Evolutionary conservation across 2,329 filamentous ascomycete species (phyloP), one percentile per base, ranked within the genome.

Genomic region (Macrophomina pseudophaseolina): DNA sequence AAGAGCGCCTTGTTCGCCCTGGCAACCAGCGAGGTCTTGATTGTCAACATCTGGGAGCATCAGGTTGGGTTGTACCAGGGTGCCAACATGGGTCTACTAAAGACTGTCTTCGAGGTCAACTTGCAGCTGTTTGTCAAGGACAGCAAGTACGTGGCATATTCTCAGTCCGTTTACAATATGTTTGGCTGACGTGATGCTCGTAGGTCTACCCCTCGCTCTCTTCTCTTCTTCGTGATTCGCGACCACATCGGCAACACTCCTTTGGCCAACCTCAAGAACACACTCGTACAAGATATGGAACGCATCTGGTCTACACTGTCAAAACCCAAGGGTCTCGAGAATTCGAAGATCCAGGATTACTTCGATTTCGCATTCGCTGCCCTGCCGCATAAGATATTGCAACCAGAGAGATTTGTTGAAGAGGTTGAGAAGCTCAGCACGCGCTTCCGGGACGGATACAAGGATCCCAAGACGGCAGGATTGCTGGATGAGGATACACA

Each of bases 21-120:
- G 74, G 95, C 95, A 59, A 99, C 95, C 18, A 98, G 94, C 78
- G 95, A 99, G 82, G 94, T 99, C 63, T 85, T 99, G 72, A 96
- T 99, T 76, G 91, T 99, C 80, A 99, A 99, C 78, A 97, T 99
- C 71, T 99, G 95, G 95, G 95, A 99, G 81, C 94, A 97, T 79
- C 95, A 99, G 80, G 95, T 99, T 69, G 95, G 95, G 56, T 80
- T 99, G 78, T 99, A 99, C 78, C 94, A 99, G 81, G 95, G 95
- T 66, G 95, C 95, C 73, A 99, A 99, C 79, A 99, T 99, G 95
- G 95, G 95, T 8, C 81, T 99, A 74, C 84, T 99, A 74, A 99
- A 99, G 86, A 99, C 96, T 0, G 95, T 99, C 4, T 99, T 99
- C 73, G 95, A 99, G 82, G 95, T 99, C 79, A 99, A 99, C 77